Percentiles rank a stretch among this genome's conserved stretches.
Evolutionary conservation across 2,329 filamentous ascomycete genomes (phyloP).

Genomic region (Aspergillus floridensis): DNA sequence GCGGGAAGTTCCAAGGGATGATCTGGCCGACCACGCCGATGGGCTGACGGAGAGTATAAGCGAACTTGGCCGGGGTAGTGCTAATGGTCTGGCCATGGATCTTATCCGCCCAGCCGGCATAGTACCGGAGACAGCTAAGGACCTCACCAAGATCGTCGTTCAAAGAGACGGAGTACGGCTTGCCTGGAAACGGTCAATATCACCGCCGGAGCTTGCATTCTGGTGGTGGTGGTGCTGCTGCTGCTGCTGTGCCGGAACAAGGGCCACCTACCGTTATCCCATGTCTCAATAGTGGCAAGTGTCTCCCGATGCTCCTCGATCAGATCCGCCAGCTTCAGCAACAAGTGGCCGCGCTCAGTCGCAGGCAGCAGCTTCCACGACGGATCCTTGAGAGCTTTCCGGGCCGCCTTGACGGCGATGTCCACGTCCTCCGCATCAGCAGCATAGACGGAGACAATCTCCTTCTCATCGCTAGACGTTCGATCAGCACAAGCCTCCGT

Average conservation of each 20-base stretch:
- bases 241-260: too few species aligned
- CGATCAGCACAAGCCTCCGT: slow-evolving; percentile 15
- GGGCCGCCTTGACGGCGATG: slow-evolving; percentile 33
- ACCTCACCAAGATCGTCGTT: slow-evolving; percentile 70
- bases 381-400: slow-evolving; percentile 35
- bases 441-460: slow-evolving; percentile 70
- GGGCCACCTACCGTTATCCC: slow-evolving; percentile 64
- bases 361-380: slow-evolving; percentile 34
- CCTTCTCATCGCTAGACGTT: slow-evolving; percentile 56
- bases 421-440: slow-evolving; percentile 35
- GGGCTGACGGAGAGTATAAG: slow-evolving; percentile 79
- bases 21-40: slow-evolving; percentile 81
- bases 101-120: slow-evolving; percentile 90
- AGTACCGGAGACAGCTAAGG: slow-evolving; percentile 74
- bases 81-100: slow-evolving; percentile 76
- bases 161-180: slow-evolving; percentile 43
- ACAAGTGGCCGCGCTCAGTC: slow-evolving; percentile 63
- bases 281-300: slow-evolving; percentile 67
- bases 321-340: slow-evolving; percentile 69
- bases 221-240: too few species aligned
- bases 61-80: slow-evolving; percentile 63
- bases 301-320: slow-evolving; percentile 63
- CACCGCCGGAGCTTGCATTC: too few species aligned
- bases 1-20: slow-evolving; percentile 85
- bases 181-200: slow-evolving; percentile 29